These are phyloP conservation scores for Aspergillus latus DNA, from an alignment of 2,329 filamentous ascomycete species.

Conservation along the genomic window DNA sequence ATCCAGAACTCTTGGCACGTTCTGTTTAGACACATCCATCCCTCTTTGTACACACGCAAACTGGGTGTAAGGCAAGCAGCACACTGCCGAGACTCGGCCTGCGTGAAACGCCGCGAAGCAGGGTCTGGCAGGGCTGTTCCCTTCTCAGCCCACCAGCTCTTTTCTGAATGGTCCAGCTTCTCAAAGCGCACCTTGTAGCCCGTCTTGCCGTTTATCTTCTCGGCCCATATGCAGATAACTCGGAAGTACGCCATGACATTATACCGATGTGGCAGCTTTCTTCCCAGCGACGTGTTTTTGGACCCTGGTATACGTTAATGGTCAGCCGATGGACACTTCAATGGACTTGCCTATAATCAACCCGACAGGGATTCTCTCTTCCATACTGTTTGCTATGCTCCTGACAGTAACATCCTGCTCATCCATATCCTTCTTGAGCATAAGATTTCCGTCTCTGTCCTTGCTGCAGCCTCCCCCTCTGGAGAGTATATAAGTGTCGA, in stretches of 20 bases:
- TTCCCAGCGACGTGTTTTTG: conserved; percentile 50
- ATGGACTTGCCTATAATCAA: conserved; percentile 53
- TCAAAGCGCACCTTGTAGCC: conserved; percentile 65
- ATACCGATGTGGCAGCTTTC: conserved; percentile 58
- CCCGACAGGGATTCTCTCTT: conserved; percentile 52
- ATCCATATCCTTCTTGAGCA: conserved; percentile 48
- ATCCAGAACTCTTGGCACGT: conserved; percentile 58
- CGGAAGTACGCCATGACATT: conserved; percentile 69
- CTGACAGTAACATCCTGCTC: conserved; percentile 37
- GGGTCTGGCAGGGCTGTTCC: conserved; percentile 27
- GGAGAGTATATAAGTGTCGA: conserved; percentile 13
- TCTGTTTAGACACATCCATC: conserved; percentile 61
- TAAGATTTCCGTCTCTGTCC: conserved; percentile 49
- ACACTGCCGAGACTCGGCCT: conserved; percentile 37
- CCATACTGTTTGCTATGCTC: conserved; percentile 50
- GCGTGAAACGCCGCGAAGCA: conserved; percentile 29
- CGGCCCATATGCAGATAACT: conserved; percentile 67
- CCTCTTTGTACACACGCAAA: conserved; percentile 40
- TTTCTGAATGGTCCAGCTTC: conserved; percentile 54
- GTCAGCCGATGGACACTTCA: background rate
- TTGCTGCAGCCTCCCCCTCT: conserved; percentile 57
- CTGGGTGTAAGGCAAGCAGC: conserved; percentile 40
- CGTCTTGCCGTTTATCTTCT: conserved; percentile 48
- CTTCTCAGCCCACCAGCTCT: conserved; percentile 61
- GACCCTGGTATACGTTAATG: conserved; percentile 43